These are phyloP conservation scores for Jatropha podagrica DNA, from an alignment of 441 rosid genomes.

Conservation along the genomic window DNA sequence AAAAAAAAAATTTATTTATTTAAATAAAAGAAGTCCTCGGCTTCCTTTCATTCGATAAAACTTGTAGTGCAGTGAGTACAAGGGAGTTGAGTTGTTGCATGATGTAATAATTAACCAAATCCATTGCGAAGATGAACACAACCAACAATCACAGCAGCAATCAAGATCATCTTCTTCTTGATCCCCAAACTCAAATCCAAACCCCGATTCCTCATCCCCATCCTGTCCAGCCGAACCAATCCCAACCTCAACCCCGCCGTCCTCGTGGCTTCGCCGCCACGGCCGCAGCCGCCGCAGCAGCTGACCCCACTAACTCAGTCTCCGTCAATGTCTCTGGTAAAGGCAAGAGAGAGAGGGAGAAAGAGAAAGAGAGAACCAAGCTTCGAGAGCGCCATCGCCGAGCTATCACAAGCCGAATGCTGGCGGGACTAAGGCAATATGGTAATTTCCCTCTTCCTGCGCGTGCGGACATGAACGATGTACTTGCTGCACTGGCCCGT, in stretches of 20 bases:
- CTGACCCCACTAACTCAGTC: conserved; percentile 20
- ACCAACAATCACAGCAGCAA: not conserved
- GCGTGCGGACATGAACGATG: conserved; percentile 98
- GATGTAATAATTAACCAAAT: not conserved
- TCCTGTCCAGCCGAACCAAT: conserved; percentile 28
- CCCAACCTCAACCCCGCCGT: conserved; percentile 64
- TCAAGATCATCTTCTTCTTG: conserved; percentile 17
- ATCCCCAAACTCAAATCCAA: conserved; percentile 25
- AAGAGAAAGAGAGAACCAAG: conserved; percentile 96
- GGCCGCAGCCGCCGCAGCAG: conserved; percentile 36
- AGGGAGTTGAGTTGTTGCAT: no score
- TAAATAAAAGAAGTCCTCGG: no score
- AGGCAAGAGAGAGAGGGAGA: conserved; percentile 87
- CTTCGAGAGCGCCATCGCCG: conserved; percentile 94
- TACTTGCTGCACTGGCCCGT: conserved; percentile 92
- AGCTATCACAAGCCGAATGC: conserved; percentile 92
- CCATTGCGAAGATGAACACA: conserved; percentile 21
- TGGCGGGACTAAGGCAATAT: conserved; percentile 89
- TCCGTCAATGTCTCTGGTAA: conserved; percentile 40
- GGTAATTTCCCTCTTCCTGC: conserved; percentile 95
- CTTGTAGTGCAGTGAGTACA: no score
- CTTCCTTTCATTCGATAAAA: no score
- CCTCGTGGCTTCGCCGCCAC: conserved; percentile 91
- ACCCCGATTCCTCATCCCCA: conserved; percentile 26
- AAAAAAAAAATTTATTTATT: no score